These are phyloP conservation scores for Lyophyllum shimeji DNA, from an alignment of 768 basidiomycete genomes.

Conservation along the genomic window DNA sequence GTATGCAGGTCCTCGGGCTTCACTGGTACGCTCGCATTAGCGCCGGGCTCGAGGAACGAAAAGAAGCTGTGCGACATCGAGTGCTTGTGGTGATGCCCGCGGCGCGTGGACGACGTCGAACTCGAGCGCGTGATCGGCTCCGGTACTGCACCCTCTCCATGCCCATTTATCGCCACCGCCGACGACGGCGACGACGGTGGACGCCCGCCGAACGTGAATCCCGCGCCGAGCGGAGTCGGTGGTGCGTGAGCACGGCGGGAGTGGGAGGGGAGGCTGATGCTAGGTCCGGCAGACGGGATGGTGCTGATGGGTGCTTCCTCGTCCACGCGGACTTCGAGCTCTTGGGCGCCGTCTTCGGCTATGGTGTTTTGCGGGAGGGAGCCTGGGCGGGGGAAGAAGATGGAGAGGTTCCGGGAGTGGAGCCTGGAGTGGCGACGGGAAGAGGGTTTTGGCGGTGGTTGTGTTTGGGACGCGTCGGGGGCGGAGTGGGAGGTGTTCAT, in stretches of 20 bases:
- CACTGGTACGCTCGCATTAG: not conserved
- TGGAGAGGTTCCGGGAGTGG: slow-evolving; percentile 88
- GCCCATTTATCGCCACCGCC: too few relatives aligned
- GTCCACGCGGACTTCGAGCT: slow-evolving; percentile 41
- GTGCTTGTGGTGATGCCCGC: slow-evolving; percentile 92
- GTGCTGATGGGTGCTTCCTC: slow-evolving; percentile 43
- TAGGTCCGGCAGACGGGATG: slow-evolving; percentile 42
- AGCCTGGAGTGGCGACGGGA: slow-evolving; percentile 61
- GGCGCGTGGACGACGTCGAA: slow-evolving; percentile 33
- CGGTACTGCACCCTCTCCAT: slow-evolving; percentile 29
- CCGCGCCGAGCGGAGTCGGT: slow-evolving; percentile 43
- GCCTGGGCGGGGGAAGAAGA: slow-evolving; percentile 88
- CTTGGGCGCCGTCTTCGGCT: slow-evolving; percentile 65
- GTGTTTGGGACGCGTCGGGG: slow-evolving; percentile 17
- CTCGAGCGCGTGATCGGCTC: slow-evolving; percentile 18
- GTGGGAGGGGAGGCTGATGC: slow-evolving; percentile 39
- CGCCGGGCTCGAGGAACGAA: slow-evolving; percentile 86
- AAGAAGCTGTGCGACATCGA: slow-evolving; percentile 95
- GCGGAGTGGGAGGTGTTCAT: slow-evolving; percentile 19
- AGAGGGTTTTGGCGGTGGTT: slow-evolving; percentile 11
- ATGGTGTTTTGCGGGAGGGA: slow-evolving; percentile 58
- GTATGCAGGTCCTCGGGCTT: slow-evolving; percentile 42
- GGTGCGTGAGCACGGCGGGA: slow-evolving; percentile 19
- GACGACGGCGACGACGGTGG: slow-evolving; percentile 34
- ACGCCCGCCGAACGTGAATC: slow-evolving; percentile 68